Evolutionary conservation across 164 flowering plant species (phyloP), one percentile per base, ranked within the genome.

Genomic region (Magnolia changhungtana): DNA sequence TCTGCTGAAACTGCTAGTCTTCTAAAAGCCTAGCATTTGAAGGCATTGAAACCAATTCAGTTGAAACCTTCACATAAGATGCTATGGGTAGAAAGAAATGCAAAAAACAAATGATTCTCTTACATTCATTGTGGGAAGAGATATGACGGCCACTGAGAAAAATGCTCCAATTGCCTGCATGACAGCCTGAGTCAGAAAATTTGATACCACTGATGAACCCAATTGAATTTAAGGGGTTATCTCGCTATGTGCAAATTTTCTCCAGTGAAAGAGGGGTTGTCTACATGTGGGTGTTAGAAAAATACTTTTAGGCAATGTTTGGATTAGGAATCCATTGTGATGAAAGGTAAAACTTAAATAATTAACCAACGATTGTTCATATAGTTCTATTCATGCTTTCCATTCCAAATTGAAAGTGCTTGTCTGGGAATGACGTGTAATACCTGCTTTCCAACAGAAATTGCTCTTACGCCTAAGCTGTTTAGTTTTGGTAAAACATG

Each of bases 121-220:
- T 74, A 80, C 84, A 74, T 68, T 24, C 77, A 77, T 75, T 1
- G 80, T 58, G 50, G 82, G 84, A 75, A 80, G 78, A 24, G 82
- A 82, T 61, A 82, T 72, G 63, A 80, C 16, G 4, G 74, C 82
- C 68, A 80, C 23, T 11, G 78, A 75, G 21, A 82, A 29, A 72
- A 80, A 51, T 74, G 82, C 78, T 69, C 82, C 82, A 31, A 75
- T 16, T n/a, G 80, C 84, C 84, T 82, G 76, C 78, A 82, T 4
- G 63, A 4, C 23, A 45, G 37, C 61, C 18, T 58, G 64, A 24
- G 68, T 72, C 18, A 21, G 67, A 80, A 73, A 69, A 4, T 37
- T 67, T 68, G 27, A 23, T 21, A 23, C 23, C 69, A 51, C 16
- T 21, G 20, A 52, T 19, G 69, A 65, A 49, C 20, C 58, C 16